Base-by-base conservation (phyloP, 768 basidiomycete species). In the Xerocomellus intermedius region DNA sequence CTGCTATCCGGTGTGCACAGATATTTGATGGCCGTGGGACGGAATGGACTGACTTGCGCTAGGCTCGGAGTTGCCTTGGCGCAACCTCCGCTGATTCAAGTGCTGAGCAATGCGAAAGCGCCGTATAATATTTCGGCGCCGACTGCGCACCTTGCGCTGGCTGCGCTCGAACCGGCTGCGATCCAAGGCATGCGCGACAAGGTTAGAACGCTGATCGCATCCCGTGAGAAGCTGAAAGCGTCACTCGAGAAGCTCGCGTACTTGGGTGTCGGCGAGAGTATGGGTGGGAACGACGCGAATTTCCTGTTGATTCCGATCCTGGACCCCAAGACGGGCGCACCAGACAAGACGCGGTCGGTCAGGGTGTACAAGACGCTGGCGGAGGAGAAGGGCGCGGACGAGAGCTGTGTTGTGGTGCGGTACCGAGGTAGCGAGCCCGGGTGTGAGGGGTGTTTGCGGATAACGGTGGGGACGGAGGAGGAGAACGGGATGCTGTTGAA, bases 61-160 rank as follows among this genome's bases (percentile, higher is more conserved):
- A 97, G 94, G 44, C 78, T 99, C 26, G 97, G 97, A 0, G 83
- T 95, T 43, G 92, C 93, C 0, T 75, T 98, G 52, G 91, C 94
- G 6, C 89, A 94, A 56, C 94, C 94, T 0, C 85, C 91, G 0
- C 75, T 99, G 13, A 89, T 98, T 42, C 95, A 94, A 63, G 80
- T 98, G 58, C 83, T 98, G 50, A 82, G 85, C 55, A 98, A 98
- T 70, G 90, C 95, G 26, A 99, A 99, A 70, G 97, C 96, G 1
- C 97, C 97, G 0, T 99, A 98, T 77, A 98, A 97, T 71, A 85
- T 99, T 61, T 95, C 94, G 16, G 81, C 87, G 0, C 94, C 94
- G 0, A 93, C 93, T 7, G 92, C 96, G 13, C 73, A 83, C 28
- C 82, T 98, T 22, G 95, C 94, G 0, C 70, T 85, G 16, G 77